phyloP scores from a whole-genome alignment of 345 rosid genomes.

The Pistacia vera region DNA sequence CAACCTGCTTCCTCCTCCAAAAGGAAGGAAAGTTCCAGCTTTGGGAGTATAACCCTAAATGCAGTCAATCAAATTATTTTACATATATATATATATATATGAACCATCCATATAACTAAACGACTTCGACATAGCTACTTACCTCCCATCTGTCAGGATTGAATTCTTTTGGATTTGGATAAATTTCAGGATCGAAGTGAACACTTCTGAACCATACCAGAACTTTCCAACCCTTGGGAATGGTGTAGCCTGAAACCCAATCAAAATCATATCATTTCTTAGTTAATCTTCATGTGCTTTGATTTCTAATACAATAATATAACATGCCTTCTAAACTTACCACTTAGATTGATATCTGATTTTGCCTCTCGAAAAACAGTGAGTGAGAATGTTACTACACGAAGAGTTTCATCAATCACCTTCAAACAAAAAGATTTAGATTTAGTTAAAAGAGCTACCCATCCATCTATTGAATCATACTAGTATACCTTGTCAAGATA shows the following conservation, averaged over 20 bases:
- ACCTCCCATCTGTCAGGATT: constrained; percentile 95
- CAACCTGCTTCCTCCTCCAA: constrained; percentile 79
- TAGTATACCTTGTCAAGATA: constrained; percentile 63
- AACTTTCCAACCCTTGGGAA: constrained; percentile 90
- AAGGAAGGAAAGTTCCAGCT: constrained; percentile 78
- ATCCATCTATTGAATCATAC: not conserved
- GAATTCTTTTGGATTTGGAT: constrained; percentile 65
- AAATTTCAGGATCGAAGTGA: constrained; percentile 65
- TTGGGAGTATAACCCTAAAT: constrained; percentile 51
- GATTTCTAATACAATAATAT: too few species aligned
- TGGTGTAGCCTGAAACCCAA: constrained; percentile 56
- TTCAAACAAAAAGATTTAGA: constrained; percentile 14
- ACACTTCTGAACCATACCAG: constrained; percentile 79
- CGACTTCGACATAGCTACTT: constrained; percentile 11
- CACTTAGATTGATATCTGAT: constrained; percentile 51
- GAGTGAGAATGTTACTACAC: constrained; percentile 73
- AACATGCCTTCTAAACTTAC: constrained; percentile 32
- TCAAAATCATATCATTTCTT: not conserved
- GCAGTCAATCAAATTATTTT: constrained; percentile 2
- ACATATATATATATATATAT: not conserved
- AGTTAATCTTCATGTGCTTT: too few species aligned
- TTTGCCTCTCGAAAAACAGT: constrained; percentile 78
- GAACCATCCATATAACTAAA: not conserved
- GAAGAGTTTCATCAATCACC: constrained; percentile 91
- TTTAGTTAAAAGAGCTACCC: too few species aligned